Conservation (phyloP, 2,329 filamentous ascomycete genomes). For the Ophiostoma novo-ulmi region DNA sequence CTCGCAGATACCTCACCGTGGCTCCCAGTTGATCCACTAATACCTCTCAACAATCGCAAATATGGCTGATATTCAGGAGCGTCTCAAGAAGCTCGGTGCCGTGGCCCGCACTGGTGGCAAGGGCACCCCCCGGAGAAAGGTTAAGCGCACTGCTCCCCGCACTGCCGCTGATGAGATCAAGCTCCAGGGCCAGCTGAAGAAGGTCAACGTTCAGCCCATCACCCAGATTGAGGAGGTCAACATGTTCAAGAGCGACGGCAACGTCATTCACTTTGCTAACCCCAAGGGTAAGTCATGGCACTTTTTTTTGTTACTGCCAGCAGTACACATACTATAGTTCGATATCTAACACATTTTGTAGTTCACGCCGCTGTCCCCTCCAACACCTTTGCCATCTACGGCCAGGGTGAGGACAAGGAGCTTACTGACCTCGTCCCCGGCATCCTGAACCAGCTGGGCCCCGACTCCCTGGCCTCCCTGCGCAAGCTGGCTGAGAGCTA, state of each 20-base stretch:
- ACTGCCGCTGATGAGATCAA: conserved; percentile 98
- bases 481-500: conserved; percentile 99
- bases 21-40: conserved; percentile 23
- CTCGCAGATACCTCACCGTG: conserved; percentile 17
- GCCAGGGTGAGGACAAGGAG: conserved; percentile 98
- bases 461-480: conserved; percentile 93
- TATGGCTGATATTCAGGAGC: conserved; percentile 55
- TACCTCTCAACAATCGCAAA: conserved; percentile 24
- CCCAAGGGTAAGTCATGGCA: conserved; percentile 73
- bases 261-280: conserved; percentile 98
- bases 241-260: conserved; percentile 99
- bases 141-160: conserved; percentile 94
- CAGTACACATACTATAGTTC: no score
- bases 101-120: conserved; percentile 74
- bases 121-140: conserved; percentile 94
- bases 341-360: conserved; percentile 37
- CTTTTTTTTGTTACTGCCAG: not conserved
- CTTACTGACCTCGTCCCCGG: conserved; percentile 98
- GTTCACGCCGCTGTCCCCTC: conserved; percentile 94
- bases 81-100: conserved; percentile 55
- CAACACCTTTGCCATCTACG: conserved; percentile 99
- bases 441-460: conserved; percentile 98
- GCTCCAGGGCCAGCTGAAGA: conserved; percentile 94
- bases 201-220: conserved; percentile 99
- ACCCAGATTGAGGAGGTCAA: conserved; percentile 99